Conservation (phyloP, 495 filamentous ascomycete genomes). For the Rusavskia elegans region DNA sequence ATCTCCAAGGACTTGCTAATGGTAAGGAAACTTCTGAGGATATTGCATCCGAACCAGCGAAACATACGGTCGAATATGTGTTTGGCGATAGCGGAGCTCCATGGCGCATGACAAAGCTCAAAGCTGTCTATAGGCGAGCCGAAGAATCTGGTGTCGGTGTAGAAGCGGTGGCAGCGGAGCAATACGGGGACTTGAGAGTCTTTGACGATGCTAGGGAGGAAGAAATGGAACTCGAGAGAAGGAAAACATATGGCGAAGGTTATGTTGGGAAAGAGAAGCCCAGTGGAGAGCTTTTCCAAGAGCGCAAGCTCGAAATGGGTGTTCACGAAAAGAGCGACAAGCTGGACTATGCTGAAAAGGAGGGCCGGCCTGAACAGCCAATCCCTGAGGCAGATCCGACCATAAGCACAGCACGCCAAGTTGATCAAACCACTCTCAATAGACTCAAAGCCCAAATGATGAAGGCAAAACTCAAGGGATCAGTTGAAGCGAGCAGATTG, state of each 20-base stretch:
- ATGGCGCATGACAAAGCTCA: constrained; percentile 93
- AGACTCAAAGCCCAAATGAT: constrained; percentile 81
- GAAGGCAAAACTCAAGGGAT: constrained; percentile 73
- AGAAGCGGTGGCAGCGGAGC: constrained; percentile 67
- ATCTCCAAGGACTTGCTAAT: constrained; percentile 46
- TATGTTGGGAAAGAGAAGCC: constrained; percentile 83
- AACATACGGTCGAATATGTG: constrained; percentile 59
- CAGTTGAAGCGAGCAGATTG: constrained; percentile 58
- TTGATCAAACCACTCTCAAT: constrained; percentile 73
- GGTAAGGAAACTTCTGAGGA: constrained; percentile 33
- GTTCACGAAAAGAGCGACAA: constrained; percentile 23
- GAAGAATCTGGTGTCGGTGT: constrained; percentile 53
- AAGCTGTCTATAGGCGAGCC: constrained; percentile 65
- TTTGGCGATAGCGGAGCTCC: constrained; percentile 83
- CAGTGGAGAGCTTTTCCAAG: constrained; percentile 68
- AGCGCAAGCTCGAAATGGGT: constrained; percentile 44
- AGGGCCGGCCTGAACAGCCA: constrained; percentile 1
- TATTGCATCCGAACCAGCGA: constrained; percentile 32
- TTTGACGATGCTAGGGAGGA: constrained; percentile 95
- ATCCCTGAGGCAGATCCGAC: constrained; percentile 25
- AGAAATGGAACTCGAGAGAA: constrained; percentile 76
- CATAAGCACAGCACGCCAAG: constrained; percentile 24
- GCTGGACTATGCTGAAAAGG: constrained; percentile 26
- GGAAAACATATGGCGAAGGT: constrained; percentile 68
- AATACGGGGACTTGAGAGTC: constrained; percentile 64